phyloP scores from a whole-genome alignment of 2,329 filamentous ascomycete genomes.

The Trichophyton rubrum region DNA sequence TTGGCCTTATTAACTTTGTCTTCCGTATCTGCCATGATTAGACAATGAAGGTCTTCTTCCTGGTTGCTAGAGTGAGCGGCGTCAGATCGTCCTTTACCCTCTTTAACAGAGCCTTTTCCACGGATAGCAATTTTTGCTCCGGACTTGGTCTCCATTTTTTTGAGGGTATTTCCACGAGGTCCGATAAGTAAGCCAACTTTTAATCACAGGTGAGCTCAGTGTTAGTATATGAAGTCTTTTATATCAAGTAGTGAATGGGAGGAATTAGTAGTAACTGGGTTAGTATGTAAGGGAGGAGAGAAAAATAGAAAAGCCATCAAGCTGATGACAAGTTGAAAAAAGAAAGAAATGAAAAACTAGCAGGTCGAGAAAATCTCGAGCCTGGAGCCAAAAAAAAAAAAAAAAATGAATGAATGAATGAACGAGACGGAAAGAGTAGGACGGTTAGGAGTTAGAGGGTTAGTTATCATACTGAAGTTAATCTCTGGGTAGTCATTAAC shows the following conservation, averaged over 20 bases:
- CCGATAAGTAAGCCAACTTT: constrained; percentile 99
- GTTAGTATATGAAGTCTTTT: constrained; percentile 58
- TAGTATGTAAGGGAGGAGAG: constrained; percentile 16
- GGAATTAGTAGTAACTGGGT: constrained; percentile 15
- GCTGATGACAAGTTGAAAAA: constrained; percentile 18
- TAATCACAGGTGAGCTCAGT: constrained; percentile 60
- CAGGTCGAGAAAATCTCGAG: constrained; percentile 18
- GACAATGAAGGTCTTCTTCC: constrained; percentile 95
- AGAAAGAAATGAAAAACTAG: constrained; percentile 19
- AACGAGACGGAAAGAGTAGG: constrained; percentile 22
- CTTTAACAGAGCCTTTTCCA: constrained; percentile 98
- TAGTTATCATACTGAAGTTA: constrained; percentile 99
- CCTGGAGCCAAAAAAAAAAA: constrained; percentile 26
- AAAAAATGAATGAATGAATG: too few relatives aligned
- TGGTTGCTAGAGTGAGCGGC: constrained; percentile 99
- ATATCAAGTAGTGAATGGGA: constrained; percentile 15
- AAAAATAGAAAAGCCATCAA: constrained; percentile 29
- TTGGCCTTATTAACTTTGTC: constrained; percentile 99
- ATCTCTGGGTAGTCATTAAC: constrained; percentile 99
- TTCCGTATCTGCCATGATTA: constrained; percentile 99
- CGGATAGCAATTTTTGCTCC: constrained; percentile 98
- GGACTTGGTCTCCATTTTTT: constrained; percentile 98
- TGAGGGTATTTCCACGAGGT: constrained; percentile 97
- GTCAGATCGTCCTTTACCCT: constrained; percentile 97
- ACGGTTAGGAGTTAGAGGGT: constrained; percentile 77